Percentiles rank a stretch among this genome's conserved stretches.
These are phyloP conservation scores for Neofusicoccum parvum DNA, from an alignment of 2,329 filamentous ascomycete species.

Conservation along the genomic window DNA sequence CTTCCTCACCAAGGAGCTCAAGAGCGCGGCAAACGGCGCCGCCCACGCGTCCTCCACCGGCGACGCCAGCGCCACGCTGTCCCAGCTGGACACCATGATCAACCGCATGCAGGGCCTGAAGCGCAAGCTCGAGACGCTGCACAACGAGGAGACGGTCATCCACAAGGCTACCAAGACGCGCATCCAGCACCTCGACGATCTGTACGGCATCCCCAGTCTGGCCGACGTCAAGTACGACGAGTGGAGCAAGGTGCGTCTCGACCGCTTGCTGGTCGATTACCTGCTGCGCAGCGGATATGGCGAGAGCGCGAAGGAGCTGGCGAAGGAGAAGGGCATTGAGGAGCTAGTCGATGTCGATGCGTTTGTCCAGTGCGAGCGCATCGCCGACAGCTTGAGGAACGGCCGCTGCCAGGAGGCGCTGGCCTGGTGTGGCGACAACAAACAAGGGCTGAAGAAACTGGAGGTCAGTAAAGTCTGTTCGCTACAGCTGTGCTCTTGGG, in stretches of 20 bases:
- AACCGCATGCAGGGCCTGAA: constrained; percentile 82
- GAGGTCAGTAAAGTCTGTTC: constrained; percentile 56
- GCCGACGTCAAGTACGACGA: constrained; percentile 92
- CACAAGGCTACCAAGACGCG: constrained; percentile 76
- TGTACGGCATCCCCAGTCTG: constrained; percentile 77
- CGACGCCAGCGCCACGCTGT: constrained; percentile 57
- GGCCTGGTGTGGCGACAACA: constrained; percentile 90
- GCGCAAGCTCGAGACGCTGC: constrained; percentile 76
- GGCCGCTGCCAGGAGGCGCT: constrained; percentile 65
- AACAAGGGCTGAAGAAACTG: constrained; percentile 86
- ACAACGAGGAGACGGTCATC: constrained; percentile 77
- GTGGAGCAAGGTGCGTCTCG: constrained; percentile 81
- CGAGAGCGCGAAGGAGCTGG: constrained; percentile 74
- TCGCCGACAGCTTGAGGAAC: constrained; percentile 71
- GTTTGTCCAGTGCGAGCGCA: constrained; percentile 78
- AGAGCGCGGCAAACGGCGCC: constrained; percentile 61
- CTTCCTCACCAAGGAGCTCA: constrained; percentile 61
- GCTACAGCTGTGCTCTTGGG: too few species aligned
- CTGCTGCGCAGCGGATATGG: constrained; percentile 81
- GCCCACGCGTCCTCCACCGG: constrained; percentile 60
- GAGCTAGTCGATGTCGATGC: constrained; percentile 87
- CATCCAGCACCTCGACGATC: constrained; percentile 76
- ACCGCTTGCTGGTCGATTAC: constrained; percentile 90
- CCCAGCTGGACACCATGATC: constrained; percentile 82
- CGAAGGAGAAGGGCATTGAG: constrained; percentile 72